Conservation (phyloP, 2,329 filamentous ascomycete species). For the Diaporthe vaccinii region DNA sequence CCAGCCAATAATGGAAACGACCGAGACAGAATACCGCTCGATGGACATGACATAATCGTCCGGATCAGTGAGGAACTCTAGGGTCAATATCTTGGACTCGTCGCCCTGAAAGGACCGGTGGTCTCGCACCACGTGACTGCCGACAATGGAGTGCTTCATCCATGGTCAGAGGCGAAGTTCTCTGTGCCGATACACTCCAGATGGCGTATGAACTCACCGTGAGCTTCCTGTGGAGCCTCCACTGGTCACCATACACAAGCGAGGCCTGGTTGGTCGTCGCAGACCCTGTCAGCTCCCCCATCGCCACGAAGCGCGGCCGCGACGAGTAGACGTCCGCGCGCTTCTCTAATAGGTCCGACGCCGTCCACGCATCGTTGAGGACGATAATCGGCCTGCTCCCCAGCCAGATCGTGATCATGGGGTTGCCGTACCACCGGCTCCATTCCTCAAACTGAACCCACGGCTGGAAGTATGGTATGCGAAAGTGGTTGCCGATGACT, state of each 20-base stretch:
- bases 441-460: conserved; percentile 26
- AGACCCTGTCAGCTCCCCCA: conserved; percentile 11
- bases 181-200: too few relatives aligned
- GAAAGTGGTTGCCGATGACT: conserved; percentile 26
- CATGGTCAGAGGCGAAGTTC: background rate
- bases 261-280: conserved; percentile 24
- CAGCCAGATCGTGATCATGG: conserved; percentile 36
- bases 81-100: conserved; percentile 26
- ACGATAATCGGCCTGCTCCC: conserved; percentile 18
- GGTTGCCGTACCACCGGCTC: conserved; percentile 12
- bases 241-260: conserved; percentile 27
- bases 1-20: conserved; percentile 27
- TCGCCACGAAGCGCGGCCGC: conserved; percentile 8
- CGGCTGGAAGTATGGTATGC: background rate
- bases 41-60: conserved; percentile 15
- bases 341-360: conserved; percentile 22
- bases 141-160: background rate
- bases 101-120: conserved; percentile 26
- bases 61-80: conserved; percentile 14
- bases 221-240: conserved; percentile 31
- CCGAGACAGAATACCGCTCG: conserved; percentile 23
- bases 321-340: conserved; percentile 20
- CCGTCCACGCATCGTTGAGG: conserved; percentile 30
- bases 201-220: background rate
- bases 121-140: conserved; percentile 19